phyloP scores from a whole-genome alignment of 352 stramenopile species.

The Hyaloperonospora arabidopsidis region DNA sequence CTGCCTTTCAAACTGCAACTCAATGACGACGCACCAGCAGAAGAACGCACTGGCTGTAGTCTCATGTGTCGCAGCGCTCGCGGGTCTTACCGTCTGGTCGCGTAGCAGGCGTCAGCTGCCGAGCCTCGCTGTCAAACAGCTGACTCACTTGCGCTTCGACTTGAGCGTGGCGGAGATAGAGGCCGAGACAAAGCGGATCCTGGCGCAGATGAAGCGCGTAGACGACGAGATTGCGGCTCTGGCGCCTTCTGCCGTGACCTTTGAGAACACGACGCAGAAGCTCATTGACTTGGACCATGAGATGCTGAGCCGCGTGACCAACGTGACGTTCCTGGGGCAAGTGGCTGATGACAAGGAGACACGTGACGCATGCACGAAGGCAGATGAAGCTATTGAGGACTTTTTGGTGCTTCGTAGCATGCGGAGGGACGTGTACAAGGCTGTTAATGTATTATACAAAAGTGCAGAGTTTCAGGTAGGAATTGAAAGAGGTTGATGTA shows the following conservation, averaged over 20 bases:
- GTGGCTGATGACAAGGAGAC: conserved; percentile 57
- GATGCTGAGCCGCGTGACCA: conserved; percentile 73
- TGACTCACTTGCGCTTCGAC: conserved; percentile 68
- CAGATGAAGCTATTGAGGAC: conserved; percentile 71
- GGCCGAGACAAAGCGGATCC: conserved; percentile 50
- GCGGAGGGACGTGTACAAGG: conserved; percentile 79
- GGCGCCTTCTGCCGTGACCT: conserved; percentile 34
- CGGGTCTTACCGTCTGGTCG: conserved; percentile 42
- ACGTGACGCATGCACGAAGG: conserved; percentile 73
- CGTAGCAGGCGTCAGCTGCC: conserved; percentile 43
- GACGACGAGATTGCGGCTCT: conserved; percentile 64
- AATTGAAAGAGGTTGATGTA: neutral
- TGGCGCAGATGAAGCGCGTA: conserved; percentile 57
- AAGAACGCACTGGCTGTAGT: conserved; percentile 51
- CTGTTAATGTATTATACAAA: conserved; percentile 47
- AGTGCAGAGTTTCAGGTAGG: conserved; percentile 38
- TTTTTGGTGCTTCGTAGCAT: conserved; percentile 74
- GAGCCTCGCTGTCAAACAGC: conserved; percentile 35
- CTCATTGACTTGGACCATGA: conserved; percentile 79
- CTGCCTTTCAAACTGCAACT: too few species aligned
- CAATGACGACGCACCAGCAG: conserved; percentile 60
- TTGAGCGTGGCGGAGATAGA: conserved; percentile 70
- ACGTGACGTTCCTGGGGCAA: conserved; percentile 82
- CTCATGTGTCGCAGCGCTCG: conserved; percentile 38
- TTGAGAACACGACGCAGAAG: conserved; percentile 65